Percentiles rank a stretch among this genome's conserved stretches.
phyloP scores from a whole-genome alignment of 768 basidiomycete genomes.

The Russula sp. region DNA sequence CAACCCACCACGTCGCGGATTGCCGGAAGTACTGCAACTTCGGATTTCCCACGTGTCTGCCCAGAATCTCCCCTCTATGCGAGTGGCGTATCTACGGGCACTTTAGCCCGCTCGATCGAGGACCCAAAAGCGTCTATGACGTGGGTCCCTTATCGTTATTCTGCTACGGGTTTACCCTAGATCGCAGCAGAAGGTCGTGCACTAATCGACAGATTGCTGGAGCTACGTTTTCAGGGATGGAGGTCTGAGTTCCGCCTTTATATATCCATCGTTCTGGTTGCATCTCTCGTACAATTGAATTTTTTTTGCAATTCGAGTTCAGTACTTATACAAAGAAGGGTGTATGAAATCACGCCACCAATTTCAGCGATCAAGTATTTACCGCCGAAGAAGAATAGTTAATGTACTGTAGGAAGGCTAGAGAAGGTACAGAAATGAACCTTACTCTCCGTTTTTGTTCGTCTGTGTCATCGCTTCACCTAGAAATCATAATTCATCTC shows the following conservation, averaged over 20 bases:
- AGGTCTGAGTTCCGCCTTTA: background rate
- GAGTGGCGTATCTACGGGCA: background rate
- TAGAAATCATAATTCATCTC: background rate
- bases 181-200: background rate
- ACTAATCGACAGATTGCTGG: background rate
- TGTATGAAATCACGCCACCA: background rate
- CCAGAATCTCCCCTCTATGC: background rate
- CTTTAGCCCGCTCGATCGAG: background rate
- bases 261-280: background rate
- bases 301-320: background rate
- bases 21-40: background rate
- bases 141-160: background rate
- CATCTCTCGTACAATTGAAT: background rate
- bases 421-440: background rate
- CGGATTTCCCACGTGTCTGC: background rate
- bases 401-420: background rate
- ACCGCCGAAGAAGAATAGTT: background rate
- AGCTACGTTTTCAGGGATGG: background rate
- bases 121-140: background rate
- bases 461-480: background rate
- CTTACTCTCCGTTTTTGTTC: background rate
- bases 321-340: background rate
- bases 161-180: background rate
- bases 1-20: conserved; percentile 52
- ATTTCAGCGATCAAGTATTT: background rate